Evolutionary conservation across 2,329 filamentous ascomycete species (phyloP), one percentile per base, ranked within the genome.

Genomic region (Colletotrichum sp.): DNA sequence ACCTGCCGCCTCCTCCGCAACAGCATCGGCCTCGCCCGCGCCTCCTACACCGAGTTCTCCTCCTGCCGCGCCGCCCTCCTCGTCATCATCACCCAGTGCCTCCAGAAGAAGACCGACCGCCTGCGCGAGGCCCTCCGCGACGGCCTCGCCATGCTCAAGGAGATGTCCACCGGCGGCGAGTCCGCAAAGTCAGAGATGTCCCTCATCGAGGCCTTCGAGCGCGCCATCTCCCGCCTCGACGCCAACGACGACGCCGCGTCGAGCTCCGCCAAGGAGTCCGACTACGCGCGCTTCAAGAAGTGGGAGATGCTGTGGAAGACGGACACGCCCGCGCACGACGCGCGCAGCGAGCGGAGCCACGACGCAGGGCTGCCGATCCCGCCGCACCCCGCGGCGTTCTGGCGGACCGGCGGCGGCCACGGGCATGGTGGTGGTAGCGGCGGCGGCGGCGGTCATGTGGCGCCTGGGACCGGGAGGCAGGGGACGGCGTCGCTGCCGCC

Each of bases 31-130:
- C 87, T 91, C 68, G 89, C 89, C 8, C 86, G 89, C 34, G 88
- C 89, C 4, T 90, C 89, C 0, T 91, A 90, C 78, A 90, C 89
- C 5, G 89, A 91, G 77, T 91, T 90, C 79, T 90, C 88, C 79
- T 88, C 89, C 5, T 90, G 89, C 67, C 88, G 89, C 57, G 89
- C 89, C 12, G 89, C 89, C 10, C 82, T 91, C 8, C 83, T 91
- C 4, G 89, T 90, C 32, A 82, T 86, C 62, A 84, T 85, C 36
- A 85, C 84, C 3, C 84, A 86, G 64, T 86, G 84, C 60, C 79
- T 86, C 49, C 83, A 83, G 55, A 82, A 82, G 72, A 83, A 82
- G 60, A 85, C 84, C 13, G 84, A 86, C 68, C 79, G 81, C 36
- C 84, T 89, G 15, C 86, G 87, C 30, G 86, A 87, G 55, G 85